Conservation (phyloP, 306 rosid species). For the Potentilla sterilis region DNA sequence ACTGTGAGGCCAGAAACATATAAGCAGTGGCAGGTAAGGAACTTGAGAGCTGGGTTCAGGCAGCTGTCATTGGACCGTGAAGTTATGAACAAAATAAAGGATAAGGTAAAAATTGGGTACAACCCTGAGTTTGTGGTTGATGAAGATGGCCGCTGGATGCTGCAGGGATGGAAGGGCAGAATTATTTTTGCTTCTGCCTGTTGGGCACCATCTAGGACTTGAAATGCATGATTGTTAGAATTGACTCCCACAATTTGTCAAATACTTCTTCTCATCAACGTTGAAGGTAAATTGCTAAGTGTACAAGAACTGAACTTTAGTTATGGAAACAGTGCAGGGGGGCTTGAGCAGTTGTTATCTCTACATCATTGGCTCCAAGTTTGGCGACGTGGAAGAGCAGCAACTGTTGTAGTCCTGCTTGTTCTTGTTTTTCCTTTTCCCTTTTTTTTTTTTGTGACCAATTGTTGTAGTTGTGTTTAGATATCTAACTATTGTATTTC, state of each 20-base stretch:
- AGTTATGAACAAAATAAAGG: conserved; percentile 37
- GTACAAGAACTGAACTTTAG: neutral
- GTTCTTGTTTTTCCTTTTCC: neutral
- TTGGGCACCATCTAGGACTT: conserved; percentile 49
- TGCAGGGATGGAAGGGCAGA: conserved; percentile 81
- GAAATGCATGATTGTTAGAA: neutral
- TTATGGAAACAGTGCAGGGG: neutral
- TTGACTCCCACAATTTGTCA: neutral
- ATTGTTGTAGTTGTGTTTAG: neutral
- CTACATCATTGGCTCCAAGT: neutral
- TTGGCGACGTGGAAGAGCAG: neutral
- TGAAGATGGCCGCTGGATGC: conserved; percentile 61
- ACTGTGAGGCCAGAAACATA: conserved; percentile 61
- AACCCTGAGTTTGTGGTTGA: conserved; percentile 53
- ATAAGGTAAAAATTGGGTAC: conserved; percentile 32
- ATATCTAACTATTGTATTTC: neutral
- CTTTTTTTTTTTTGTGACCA: neutral
- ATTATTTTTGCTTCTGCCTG: conserved; percentile 46
- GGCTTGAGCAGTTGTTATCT: neutral
- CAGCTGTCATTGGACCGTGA: conserved; percentile 48
- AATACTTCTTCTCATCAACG: neutral
- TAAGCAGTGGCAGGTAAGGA: conserved; percentile 65
- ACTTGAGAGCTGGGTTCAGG: conserved; percentile 50
- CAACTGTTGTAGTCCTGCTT: neutral
- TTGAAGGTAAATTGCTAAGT: neutral